These are phyloP conservation scores for Plasmodium inui DNA, from an alignment of 169 alveolate genomes.

Conservation along the genomic window DNA sequence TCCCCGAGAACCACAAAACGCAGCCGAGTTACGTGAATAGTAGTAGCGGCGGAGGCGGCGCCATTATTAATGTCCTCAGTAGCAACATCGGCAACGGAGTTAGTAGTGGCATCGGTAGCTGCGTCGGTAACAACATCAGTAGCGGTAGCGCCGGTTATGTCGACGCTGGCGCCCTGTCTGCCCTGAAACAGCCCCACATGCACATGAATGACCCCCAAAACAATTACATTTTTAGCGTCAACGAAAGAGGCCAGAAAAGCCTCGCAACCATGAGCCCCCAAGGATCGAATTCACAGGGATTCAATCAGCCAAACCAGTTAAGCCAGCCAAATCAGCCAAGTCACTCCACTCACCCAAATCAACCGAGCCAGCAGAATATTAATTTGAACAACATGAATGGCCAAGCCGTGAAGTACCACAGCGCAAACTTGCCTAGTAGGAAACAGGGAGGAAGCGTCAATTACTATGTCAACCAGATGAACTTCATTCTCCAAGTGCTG, in stretches of 20 bases:
- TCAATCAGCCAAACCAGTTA: not conserved
- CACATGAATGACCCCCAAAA: slow-evolving; percentile 25
- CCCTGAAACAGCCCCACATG: slow-evolving; percentile 25
- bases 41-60: not conserved
- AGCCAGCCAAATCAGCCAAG: not conserved
- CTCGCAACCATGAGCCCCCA: not conserved
- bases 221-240: not conserved
- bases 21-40: slow-evolving; percentile 8
- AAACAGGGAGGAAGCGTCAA: slow-evolving; percentile 14
- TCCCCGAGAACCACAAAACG: slow-evolving; percentile 4
- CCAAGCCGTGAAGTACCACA: not conserved
- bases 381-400: slow-evolving; percentile 17
- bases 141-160: not conserved
- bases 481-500: slow-evolving; percentile 56
- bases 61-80: not conserved
- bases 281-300: slow-evolving; percentile 9
- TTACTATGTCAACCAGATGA: slow-evolving; percentile 44
- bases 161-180: not conserved
- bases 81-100: not conserved
- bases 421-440: slow-evolving; percentile 25
- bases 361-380: slow-evolving; percentile 19
- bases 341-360: not conserved
- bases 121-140: not conserved
- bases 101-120: not conserved
- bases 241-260: slow-evolving; percentile 1